Conservation (phyloP, 768 basidiomycete genomes). For the Boletus tomentosulus region DNA sequence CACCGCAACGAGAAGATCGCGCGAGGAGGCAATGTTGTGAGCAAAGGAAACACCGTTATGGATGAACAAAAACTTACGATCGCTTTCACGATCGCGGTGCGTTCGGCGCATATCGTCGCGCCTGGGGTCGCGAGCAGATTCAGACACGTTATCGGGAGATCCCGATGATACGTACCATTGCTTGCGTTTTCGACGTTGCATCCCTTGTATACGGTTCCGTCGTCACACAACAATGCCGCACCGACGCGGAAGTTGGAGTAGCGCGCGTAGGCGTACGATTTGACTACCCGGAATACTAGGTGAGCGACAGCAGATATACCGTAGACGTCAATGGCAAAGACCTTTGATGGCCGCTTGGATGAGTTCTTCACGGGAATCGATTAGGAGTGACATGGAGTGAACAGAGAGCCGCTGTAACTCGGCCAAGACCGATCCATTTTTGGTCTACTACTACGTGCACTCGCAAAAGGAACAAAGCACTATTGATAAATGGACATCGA, state of each 20-base stretch:
- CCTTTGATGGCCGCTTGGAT: slow-evolving; percentile 46
- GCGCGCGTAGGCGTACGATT: slow-evolving; percentile 67
- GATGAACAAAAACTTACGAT: slow-evolving; percentile 48
- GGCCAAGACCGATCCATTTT: background rate
- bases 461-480: no score
- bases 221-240: slow-evolving; percentile 69
- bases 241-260: slow-evolving; percentile 95
- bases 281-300: slow-evolving; percentile 40
- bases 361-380: slow-evolving; percentile 43
- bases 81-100: slow-evolving; percentile 94
- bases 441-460: background rate
- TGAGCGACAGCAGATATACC: background rate
- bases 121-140: slow-evolving; percentile 35
- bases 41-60: background rate
- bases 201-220: slow-evolving; percentile 74
- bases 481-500: no score
- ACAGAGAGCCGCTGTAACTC: background rate
- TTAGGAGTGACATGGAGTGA: slow-evolving; percentile 29
- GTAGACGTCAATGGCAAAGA: background rate
- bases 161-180: slow-evolving; percentile 53
- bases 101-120: slow-evolving; percentile 88
- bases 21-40: background rate
- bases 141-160: background rate
- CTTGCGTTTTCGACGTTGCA: slow-evolving; percentile 94
- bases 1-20: no score